These are phyloP conservation scores for Flaveria floridana DNA, from an alignment of 140 eudicot genomes.

Conservation along the genomic window DNA sequence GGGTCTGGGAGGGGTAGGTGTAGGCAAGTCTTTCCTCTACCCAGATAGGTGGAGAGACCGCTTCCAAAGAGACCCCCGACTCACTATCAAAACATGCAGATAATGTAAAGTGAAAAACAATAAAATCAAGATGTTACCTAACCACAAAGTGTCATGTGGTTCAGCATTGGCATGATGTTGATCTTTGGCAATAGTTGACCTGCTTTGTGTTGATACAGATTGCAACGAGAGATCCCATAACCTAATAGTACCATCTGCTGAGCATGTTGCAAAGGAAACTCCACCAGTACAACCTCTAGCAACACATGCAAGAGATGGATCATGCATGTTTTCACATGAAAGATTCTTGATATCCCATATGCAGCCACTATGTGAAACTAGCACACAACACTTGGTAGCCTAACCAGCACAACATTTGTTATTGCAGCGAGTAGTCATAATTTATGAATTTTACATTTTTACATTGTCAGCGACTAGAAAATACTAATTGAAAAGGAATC, in stretches of 20 bases:
- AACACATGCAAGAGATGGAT: constrained; percentile 71
- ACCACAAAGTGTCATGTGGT: constrained; percentile 37
- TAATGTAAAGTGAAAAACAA: not conserved
- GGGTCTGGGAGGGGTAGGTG: no score
- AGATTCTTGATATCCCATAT: constrained; percentile 72
- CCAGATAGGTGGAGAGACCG: no score
- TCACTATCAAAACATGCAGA: constrained; percentile 12
- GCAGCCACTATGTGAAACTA: constrained; percentile 72
- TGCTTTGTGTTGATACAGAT: constrained; percentile 31
- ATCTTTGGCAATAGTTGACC: constrained; percentile 18
- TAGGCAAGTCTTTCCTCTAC: no score
- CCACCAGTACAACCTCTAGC: constrained; percentile 83
- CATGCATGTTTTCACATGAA: constrained; percentile 73
- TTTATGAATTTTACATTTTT: not conserved
- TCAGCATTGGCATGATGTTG: constrained; percentile 29
- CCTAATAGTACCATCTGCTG: constrained; percentile 75
- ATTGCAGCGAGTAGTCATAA: constrained; percentile 24
- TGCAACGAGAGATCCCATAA: constrained; percentile 66
- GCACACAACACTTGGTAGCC: constrained; percentile 75
- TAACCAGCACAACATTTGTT: constrained; percentile 38
- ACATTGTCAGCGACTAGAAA: not conserved
- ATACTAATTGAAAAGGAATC: constrained; percentile 9
- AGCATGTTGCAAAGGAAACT: constrained; percentile 76
- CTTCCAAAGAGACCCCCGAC: no score
- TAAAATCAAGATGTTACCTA: constrained; percentile 46